phyloP scores from a whole-genome alignment of 2,329 filamentous ascomycete species.

The Trematosphaeria pertusa region DNA sequence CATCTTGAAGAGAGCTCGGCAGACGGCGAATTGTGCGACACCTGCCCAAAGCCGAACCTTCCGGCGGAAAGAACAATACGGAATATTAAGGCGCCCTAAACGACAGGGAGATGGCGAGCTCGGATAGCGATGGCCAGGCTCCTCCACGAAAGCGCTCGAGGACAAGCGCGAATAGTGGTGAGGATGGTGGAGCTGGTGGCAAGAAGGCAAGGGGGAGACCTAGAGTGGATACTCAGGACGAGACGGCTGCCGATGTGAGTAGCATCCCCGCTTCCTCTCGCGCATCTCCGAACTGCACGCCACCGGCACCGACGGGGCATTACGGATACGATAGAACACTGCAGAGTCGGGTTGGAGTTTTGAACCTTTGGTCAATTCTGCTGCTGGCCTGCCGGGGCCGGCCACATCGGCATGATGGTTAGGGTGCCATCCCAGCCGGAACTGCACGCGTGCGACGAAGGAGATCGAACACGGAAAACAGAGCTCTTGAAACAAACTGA shows the following conservation, averaged over 20 bases:
- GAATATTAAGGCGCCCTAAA: too few relatives aligned
- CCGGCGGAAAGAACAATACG: neutral
- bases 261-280: slow-evolving; percentile 8
- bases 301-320: neutral
- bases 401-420: too few relatives aligned
- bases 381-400: too few relatives aligned
- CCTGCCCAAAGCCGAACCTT: neutral
- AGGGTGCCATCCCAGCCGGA: too few relatives aligned
- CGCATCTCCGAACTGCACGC: neutral
- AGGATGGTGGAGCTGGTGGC: slow-evolving; percentile 33
- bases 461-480: too few relatives aligned
- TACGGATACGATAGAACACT: too few relatives aligned
- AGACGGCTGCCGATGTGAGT: slow-evolving; percentile 80
- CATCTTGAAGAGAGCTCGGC: too few relatives aligned
- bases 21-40: neutral
- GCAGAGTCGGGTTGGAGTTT: neutral
- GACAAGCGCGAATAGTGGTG: slow-evolving; percentile 29
- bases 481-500: too few relatives aligned
- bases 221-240: slow-evolving; percentile 76
- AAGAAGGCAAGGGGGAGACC: slow-evolving; percentile 74
- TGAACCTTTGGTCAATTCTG: too few relatives aligned
- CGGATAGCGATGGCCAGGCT: slow-evolving; percentile 40
- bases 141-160: slow-evolving; percentile 42
- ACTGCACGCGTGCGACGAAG: too few relatives aligned
- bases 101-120: slow-evolving; percentile 36